phyloP scores from a whole-genome alignment of 2,329 filamentous ascomycete species.

The Fusarium equiseti region DNA sequence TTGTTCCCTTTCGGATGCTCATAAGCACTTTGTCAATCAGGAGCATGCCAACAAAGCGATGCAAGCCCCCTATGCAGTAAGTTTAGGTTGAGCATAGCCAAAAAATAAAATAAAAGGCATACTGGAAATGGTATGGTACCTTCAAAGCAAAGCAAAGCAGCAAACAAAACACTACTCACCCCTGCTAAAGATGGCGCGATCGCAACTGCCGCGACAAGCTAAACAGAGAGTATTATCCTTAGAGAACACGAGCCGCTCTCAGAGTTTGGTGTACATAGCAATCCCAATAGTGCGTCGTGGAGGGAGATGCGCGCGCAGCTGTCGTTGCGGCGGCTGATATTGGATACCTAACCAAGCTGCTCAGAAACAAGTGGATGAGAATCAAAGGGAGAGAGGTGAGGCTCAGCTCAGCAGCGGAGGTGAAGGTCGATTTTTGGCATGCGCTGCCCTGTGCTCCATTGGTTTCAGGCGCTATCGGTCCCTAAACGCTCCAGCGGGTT shows the following conservation, averaged over 20 bases:
- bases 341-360: conserved; percentile 1
- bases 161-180: conserved; percentile 34
- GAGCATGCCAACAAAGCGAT: not conserved
- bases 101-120: conserved; percentile 8
- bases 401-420: conserved; percentile 37
- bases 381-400: conserved; percentile 23
- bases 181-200: conserved; percentile 37
- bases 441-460: conserved; percentile 20
- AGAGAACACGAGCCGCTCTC: not conserved
- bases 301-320: conserved; percentile 24
- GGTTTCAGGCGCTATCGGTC: conserved; percentile 37
- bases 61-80: not conserved
- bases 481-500: conserved; percentile 20
- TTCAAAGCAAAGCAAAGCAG: not conserved
- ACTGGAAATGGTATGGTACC: conserved; percentile 2
- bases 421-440: conserved; percentile 28
- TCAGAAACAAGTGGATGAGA: conserved; percentile 38
- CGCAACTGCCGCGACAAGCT: conserved; percentile 7
- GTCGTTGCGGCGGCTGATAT: conserved; percentile 13
- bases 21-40: not conserved
- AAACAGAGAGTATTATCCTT: conserved; percentile 4
- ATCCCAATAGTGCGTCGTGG: conserved; percentile 7
- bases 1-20: conserved; percentile 7
- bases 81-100: not conserved
- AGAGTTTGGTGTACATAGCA: not conserved